Base-by-base conservation (phyloP, 352 stramenopile species). In the Globisporangium acanthophoron region DNA sequence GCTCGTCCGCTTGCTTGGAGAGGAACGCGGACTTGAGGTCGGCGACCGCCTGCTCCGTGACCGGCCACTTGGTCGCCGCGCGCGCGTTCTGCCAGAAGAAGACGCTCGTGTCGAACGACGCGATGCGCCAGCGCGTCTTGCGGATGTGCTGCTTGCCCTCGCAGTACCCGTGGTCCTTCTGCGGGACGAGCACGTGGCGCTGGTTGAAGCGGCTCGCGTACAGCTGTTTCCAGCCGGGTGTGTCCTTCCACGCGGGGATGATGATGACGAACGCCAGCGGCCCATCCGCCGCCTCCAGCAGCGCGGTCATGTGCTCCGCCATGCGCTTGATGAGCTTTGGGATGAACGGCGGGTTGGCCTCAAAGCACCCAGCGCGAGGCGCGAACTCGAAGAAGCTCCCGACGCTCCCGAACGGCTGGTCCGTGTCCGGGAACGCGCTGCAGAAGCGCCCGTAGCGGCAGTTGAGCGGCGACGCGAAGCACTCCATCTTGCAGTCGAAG, bases 331-430 rank as follows among this genome's bases (percentile, higher is more conserved):
- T 98, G 44, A 98, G 72, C 57, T 86, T 77, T 21, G 91, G 87
- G 51, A 97, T 92, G 71, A 98, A 98, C 3, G 95, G 95, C 52
- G 95, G 95, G 75, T 98, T 98, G 11, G 92, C 94, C 76, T 98
- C 90, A 61, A 90, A 98, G 24, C 65, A 92, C 65, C 92, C 90
- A 5, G 70, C 78, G 44, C 73, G 80, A n/a, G 92, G 91, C 46
- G 78, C 69, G 40, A 96, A 94, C 59, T 96, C 82, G 63, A 98
- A 98, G 65, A 98, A 98, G 64, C 78, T 97, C 44, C 92, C 94
- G 37, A 90, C 67, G 58, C 86, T 96, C 47, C 92, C 92, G 71
- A 98, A 98, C 29, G 69, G 61, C 27, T 66, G 56, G 64, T 97
- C 91, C 12, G 85, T 92, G 66, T 97, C 91, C 13, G 83, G 58